Evolutionary conservation across 1,284 basidiomycete genomes (phyloP), one percentile per base, ranked within the genome.

Genomic region (Ceratobasidium theobromae): DNA sequence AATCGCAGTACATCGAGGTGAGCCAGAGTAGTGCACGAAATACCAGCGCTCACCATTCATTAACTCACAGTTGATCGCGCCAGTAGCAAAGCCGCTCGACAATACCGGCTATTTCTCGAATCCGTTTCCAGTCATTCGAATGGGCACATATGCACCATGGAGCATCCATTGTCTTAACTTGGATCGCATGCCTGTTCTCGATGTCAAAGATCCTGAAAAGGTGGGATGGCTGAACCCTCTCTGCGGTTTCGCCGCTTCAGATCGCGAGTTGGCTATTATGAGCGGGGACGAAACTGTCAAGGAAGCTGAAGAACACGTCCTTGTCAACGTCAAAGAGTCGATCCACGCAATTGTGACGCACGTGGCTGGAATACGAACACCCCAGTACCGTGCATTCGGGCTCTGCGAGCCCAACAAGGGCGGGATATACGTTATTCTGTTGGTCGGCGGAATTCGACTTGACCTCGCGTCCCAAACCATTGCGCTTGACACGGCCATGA

Each of bases 1-100:
- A 65, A 23, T 65, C 52, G 2, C 41, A 45, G 28, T 65, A 65
- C n/a, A 30, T 65, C 4, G 62, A 65, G 51, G 62, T 65, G 12
- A 21, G 18, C 43, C 9, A 11, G 43, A 6, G 9, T 11, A 5
- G 18, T 14, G 6, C 18, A 11, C 43, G 18, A 14, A 21, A 45
- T 11, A 11, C 9, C 18, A 45, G 16, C 18, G 43, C 18, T 45
- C 8, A 38, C 35, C 16, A 6, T 6, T 8, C 35, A 46, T 30
- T n/a, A 12, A 11, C 18, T 38, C 1, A 25, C 27, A 65, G 62
- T 18, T 65, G 2, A 53, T 53, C 12, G 38, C 35, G 1, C 51
- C 51, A 5, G 38, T 53, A 1, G 43, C 62, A 2, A 21, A 33
- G 12, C 51, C 62, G 1, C 27, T 35, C 3, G 62, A 53, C 11